Evolutionary conservation across 1,284 basidiomycete genomes (phyloP).

Genomic region (Macrocystidia cucumis): DNA sequence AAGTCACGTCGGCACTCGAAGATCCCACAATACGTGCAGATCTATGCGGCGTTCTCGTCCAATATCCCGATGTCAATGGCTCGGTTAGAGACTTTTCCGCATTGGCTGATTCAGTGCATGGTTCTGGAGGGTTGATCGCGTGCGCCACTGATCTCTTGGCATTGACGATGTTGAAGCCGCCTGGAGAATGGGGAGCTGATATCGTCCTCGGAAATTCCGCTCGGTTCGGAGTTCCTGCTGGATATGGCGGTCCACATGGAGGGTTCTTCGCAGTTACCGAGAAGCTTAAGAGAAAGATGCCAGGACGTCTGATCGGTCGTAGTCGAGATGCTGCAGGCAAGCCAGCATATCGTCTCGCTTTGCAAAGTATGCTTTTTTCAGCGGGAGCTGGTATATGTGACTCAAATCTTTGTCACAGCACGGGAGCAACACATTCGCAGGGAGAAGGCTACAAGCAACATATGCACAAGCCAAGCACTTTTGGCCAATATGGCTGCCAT

Average conservation of each 20-base stretch:
- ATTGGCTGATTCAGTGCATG: constrained; percentile 68
- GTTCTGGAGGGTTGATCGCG: constrained; percentile 72
- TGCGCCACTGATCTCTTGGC: constrained; percentile 92
- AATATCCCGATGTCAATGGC: constrained; percentile 92
- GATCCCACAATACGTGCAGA: constrained; percentile 52
- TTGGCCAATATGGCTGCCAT: constrained; percentile 97
- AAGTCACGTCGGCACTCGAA: constrained; percentile 43
- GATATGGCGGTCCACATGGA: constrained; percentile 89
- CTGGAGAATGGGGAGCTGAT: constrained; percentile 98
- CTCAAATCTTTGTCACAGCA: constrained; percentile 38
- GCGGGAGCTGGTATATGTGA: constrained; percentile 3
- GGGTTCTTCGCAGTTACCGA: constrained; percentile 96
- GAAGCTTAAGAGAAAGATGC: constrained; percentile 94
- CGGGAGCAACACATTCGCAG: constrained; percentile 96
- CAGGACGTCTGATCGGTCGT: constrained; percentile 88
- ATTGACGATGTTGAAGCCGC: constrained; percentile 89
- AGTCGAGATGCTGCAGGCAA: constrained; percentile 83
- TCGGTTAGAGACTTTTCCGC: constrained; percentile 71
- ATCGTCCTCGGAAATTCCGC: constrained; percentile 94
- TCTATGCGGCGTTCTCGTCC: constrained; percentile 84
- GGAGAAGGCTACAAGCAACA: constrained; percentile 93
- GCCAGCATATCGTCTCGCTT: constrained; percentile 85
- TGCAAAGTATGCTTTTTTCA: constrained; percentile 70
- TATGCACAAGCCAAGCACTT: constrained; percentile 90
- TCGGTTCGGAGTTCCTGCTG: constrained; percentile 89